phyloP scores from a whole-genome alignment of 805 yeast species.

The Cephaloascus fragrans region DNA sequence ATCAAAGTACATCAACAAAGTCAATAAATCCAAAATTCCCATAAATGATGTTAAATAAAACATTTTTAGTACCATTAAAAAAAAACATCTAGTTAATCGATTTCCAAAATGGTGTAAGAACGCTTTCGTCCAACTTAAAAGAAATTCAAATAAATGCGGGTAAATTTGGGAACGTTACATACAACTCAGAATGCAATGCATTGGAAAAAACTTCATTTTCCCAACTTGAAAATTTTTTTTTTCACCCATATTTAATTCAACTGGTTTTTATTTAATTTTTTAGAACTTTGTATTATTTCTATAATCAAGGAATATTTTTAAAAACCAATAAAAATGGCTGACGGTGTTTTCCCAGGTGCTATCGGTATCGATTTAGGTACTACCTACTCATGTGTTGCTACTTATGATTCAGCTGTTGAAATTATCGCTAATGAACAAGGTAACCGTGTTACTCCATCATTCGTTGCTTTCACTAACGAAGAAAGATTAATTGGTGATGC shows the following conservation, averaged over 20 bases:
- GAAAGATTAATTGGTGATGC: slow-evolving; percentile 79
- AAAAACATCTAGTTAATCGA: too few species aligned
- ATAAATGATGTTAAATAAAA: too few species aligned
- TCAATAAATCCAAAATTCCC: too few species aligned
- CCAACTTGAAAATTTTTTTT: slow-evolving; percentile 1
- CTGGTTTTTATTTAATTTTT: neutral
- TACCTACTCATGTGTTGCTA: slow-evolving; percentile 71
- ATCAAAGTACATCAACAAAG: too few species aligned
- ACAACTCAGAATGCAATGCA: neutral
- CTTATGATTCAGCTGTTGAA: slow-evolving; percentile 68
- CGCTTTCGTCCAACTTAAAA: too few species aligned
- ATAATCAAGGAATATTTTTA: neutral
- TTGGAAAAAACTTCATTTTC: neutral
- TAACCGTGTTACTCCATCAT: slow-evolving; percentile 78
- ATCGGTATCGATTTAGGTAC: slow-evolving; percentile 98
- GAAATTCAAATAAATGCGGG: too few species aligned
- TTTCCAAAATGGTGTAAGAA: too few species aligned
- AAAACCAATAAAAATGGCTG: slow-evolving; percentile 62
- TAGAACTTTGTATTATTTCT: neutral
- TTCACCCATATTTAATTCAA: neutral
- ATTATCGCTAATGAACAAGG: slow-evolving; percentile 79
- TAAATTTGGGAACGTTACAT: neutral
- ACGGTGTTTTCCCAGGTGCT: slow-evolving; percentile 99
- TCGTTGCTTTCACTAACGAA: slow-evolving; percentile 70
- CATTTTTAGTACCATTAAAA: too few species aligned